A percentile compares a stretch with the other conserved stretches of the same genome.
Evolutionary conservation across 495 filamentous ascomycete genomes (phyloP).

Genomic region (Bryoglossum gracile): DNA sequence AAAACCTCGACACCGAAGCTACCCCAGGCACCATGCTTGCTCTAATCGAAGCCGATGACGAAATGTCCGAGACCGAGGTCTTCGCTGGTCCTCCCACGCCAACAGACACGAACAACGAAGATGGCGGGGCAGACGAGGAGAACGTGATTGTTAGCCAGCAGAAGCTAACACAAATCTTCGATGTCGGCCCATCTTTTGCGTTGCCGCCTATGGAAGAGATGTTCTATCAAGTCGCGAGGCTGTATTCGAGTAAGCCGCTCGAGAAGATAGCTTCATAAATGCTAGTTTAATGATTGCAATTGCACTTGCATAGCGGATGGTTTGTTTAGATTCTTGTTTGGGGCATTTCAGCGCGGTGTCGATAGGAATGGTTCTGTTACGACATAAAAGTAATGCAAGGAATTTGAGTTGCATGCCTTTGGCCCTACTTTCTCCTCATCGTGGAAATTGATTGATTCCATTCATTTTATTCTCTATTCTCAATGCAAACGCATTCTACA

Average conservation of each 20-base stretch:
- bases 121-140: conserved; percentile 33
- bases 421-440: too few relatives aligned
- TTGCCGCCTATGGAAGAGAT: conserved; percentile 71
- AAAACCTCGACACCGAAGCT: conserved; percentile 33
- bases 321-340: conserved; percentile 11
- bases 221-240: conserved; percentile 63
- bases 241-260: conserved; percentile 45
- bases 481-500: too few relatives aligned
- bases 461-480: too few relatives aligned
- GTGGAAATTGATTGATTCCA: too few relatives aligned
- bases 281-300: not conserved
- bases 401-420: conserved; percentile 6
- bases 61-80: conserved; percentile 34
- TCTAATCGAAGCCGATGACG: conserved; percentile 21
- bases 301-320: conserved; percentile 18
- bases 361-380: conserved; percentile 4
- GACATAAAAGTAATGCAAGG: conserved; percentile 6
- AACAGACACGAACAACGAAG: conserved; percentile 6
- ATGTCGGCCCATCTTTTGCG: conserved; percentile 63
- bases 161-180: conserved; percentile 65
- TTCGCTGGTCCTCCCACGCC: conserved; percentile 17
- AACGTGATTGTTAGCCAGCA: conserved; percentile 53
- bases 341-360: too few relatives aligned
- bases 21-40: not conserved
- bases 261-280: conserved; percentile 7